Conservation (phyloP, 495 filamentous ascomycete genomes). For the Aspergillus heteromorphus region DNA sequence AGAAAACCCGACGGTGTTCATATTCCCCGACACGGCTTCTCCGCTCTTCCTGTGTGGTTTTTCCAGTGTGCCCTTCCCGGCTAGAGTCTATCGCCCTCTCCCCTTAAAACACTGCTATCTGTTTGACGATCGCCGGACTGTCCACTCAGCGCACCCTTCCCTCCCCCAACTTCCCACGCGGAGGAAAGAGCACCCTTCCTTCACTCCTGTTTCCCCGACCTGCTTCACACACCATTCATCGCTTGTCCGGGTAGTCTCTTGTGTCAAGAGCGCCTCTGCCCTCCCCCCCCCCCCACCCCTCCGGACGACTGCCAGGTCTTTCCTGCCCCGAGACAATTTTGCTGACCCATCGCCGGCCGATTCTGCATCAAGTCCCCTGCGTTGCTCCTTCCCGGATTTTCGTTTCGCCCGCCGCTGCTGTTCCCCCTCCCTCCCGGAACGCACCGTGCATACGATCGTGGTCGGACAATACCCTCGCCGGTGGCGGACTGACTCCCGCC, state of each 20-base stretch:
- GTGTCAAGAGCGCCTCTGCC: not conserved
- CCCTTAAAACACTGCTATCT: conserved; percentile 21
- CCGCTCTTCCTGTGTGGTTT: conserved; percentile 14
- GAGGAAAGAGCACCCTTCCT: conserved; percentile 5
- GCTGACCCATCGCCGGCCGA: conserved; percentile 21
- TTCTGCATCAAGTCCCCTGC: conserved; percentile 16
- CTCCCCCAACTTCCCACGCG: not conserved
- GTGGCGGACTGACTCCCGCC: conserved; percentile 1
- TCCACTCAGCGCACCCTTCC: conserved; percentile 7
- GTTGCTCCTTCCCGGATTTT: conserved; percentile 5
- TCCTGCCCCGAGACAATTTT: conserved; percentile 16
- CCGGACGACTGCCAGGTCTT: conserved; percentile 4
- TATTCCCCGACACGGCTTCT: conserved; percentile 2
- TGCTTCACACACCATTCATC: conserved; percentile 1
- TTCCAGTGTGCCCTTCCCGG: conserved; percentile 21
- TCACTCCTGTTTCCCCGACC: not conserved
- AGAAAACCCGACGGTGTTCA: conserved; percentile 4
- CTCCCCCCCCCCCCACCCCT: not conserved
- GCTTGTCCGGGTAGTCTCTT: conserved; percentile 5
- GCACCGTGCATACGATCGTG: conserved; percentile 4
- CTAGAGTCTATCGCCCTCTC: conserved; percentile 22
- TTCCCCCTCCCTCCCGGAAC: not conserved
- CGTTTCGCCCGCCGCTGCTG: not conserved
- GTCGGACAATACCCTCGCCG: conserved; percentile 2
- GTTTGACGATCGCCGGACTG: conserved; percentile 12